Base-by-base conservation (phyloP, 345 rosid genomes). In the Eucalyptus marginata region DNA sequence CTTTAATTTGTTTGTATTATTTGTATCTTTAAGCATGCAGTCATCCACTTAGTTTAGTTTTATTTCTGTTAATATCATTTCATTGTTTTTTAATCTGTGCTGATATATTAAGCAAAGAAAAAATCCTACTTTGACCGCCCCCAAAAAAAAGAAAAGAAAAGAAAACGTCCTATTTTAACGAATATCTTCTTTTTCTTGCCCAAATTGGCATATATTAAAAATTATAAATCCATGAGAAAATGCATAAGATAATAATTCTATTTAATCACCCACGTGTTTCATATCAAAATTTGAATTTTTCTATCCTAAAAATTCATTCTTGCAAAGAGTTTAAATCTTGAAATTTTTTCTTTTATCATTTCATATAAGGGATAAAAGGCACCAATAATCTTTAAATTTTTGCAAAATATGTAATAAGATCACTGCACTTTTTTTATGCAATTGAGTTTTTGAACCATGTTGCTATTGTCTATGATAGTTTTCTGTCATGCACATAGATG, bases 41-140 rank as follows among this genome's bases (percentile, higher is more conserved):
- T 59, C 31, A 59, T 59, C 66, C 0, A 59, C n/a, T 25, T 25
- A 0, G 31, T 11, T 59, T 59, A 25, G 31, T 59, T 59, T 59
- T 59, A 59, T 27, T 59, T 25, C 7, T 59, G 66, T 25, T 58
- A 58, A 25, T 59, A 59, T 59, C 15, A 5, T 59, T 59, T 59
- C 15, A 58, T 59, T 59, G 15, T 52, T 27, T 59, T 56, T 7
- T 25, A 2, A 5, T 25, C 15, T 25, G 4, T 25, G 7, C n/a
- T 25, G 2, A 25, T 59, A 59, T 25, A 59, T 2, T 59, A 27
- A 59, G 66, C 66, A 59, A 59, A 59, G 4, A 20, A 52, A 52
- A 18, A 52, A 0, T 52, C 5, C 1, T 52, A 52, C 0, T 20
- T 52, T 52, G 58, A 52, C 25, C 24, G 2, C 22, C 9, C 52